Conservation (phyloP, 257 asterid species). For the Paraleonurus japonicus region DNA sequence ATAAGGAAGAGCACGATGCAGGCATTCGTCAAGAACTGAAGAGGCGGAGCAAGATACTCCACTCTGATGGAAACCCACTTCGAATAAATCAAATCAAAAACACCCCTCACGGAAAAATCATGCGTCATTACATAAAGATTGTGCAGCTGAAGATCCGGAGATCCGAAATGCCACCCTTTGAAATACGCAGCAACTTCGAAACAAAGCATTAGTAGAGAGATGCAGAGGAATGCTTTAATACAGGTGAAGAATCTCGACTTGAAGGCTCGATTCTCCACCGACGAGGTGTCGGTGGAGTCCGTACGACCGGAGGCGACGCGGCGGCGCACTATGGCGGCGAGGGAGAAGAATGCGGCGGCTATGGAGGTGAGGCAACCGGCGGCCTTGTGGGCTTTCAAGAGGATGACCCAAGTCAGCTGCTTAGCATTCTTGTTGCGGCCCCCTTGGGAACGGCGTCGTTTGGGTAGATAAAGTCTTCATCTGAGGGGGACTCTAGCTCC, state of each 20-base stretch:
- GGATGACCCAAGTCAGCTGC: constrained; percentile 93
- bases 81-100: constrained; percentile 59
- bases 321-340: constrained; percentile 69
- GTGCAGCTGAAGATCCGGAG: constrained; percentile 59
- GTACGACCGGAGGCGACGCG: constrained; percentile 75
- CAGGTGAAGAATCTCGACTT: constrained; percentile 52
- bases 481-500: constrained; percentile 72
- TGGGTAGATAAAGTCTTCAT: constrained; percentile 63
- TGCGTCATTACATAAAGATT: constrained; percentile 43
- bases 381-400: constrained; percentile 83
- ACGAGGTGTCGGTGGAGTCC: constrained; percentile 63
- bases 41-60: constrained; percentile 85
- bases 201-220: constrained; percentile 57
- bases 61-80: constrained; percentile 79
- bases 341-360: constrained; percentile 71
- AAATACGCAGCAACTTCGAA: constrained; percentile 75
- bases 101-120: constrained; percentile 51
- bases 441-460: constrained; percentile 45
- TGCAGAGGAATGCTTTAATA: constrained; percentile 58
- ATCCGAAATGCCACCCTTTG: constrained; percentile 81
- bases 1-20: constrained; percentile 68
- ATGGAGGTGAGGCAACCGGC: constrained; percentile 84
- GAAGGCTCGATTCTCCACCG: constrained; percentile 35
- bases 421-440: constrained; percentile 89
- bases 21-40: constrained; percentile 67